Evolutionary conservation across 2,329 filamentous ascomycete species (phyloP).

Genomic region (Sporothrix luriei): DNA sequence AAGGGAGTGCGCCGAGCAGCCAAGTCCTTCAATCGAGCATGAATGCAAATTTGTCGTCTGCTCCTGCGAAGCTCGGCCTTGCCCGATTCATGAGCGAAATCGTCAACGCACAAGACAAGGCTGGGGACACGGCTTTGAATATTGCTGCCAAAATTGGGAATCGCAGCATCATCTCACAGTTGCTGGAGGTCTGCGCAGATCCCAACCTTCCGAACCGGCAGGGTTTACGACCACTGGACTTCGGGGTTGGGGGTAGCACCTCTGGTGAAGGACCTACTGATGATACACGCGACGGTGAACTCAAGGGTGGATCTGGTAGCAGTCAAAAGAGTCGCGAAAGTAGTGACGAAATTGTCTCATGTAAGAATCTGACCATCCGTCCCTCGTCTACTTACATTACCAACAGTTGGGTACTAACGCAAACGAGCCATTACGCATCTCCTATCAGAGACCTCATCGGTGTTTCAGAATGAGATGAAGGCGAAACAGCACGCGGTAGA

Average conservation of each 20-base stretch:
- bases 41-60: conserved; percentile 37
- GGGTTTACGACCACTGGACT: conserved; percentile 86
- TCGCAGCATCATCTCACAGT: conserved; percentile 91
- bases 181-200: conserved; percentile 92
- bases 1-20: conserved; percentile 57
- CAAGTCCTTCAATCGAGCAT: conserved; percentile 43
- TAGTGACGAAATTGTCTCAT: conserved; percentile 75
- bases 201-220: conserved; percentile 89
- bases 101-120: conserved; percentile 91
- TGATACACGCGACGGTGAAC: conserved; percentile 48
- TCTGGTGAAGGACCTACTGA: conserved; percentile 50
- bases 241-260: conserved; percentile 78
- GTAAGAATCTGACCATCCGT: conserved; percentile 55
- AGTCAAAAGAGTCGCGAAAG: conserved; percentile 67
- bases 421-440: conserved; percentile 75
- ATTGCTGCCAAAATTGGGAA: conserved; percentile 92
- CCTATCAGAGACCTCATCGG: conserved; percentile 73
- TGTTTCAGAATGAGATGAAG: conserved; percentile 79
- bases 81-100: conserved; percentile 96
- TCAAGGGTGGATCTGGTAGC: conserved; percentile 50
- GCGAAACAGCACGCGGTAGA: conserved; percentile 84
- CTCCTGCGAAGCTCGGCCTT: conserved; percentile 72
- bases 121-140: conserved; percentile 92
- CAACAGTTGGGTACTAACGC: conserved; percentile 40
- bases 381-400: not conserved